These are phyloP conservation scores for Crithidia bombi DNA, from an alignment of 208 protist species.

Conservation along the genomic window DNA sequence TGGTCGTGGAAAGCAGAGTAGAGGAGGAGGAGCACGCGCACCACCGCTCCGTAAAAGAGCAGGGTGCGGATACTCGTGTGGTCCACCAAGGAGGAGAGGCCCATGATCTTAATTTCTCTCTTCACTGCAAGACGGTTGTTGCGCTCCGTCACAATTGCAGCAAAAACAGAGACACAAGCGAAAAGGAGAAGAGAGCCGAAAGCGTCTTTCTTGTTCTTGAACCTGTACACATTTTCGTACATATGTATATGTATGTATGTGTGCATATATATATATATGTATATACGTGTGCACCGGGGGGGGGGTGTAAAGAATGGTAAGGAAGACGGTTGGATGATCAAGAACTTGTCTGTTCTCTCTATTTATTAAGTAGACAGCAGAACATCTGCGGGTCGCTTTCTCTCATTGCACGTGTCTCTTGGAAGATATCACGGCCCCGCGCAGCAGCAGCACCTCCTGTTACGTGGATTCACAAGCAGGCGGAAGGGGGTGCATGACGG, in stretches of 20 bases:
- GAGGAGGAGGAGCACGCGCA: constrained; percentile 70
- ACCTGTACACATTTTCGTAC: background rate
- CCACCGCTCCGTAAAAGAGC: constrained; percentile 41
- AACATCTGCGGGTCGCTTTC: too few relatives aligned
- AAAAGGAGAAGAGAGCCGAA: background rate
- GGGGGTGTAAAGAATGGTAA: too few relatives aligned
- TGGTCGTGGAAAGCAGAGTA: constrained; percentile 87
- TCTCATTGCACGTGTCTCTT: too few relatives aligned
- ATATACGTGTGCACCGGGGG: background rate
- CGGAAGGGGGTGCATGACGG: too few relatives aligned
- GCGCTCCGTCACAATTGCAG: background rate
- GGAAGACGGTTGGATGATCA: too few relatives aligned
- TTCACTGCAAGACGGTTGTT: background rate
- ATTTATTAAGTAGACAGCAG: too few relatives aligned
- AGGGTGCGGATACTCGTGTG: constrained; percentile 41
- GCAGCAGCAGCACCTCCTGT: too few relatives aligned
- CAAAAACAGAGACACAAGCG: background rate
- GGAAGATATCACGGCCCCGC: too few relatives aligned
- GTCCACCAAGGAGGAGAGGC: constrained; percentile 23
- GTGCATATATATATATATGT: background rate
- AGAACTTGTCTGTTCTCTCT: too few relatives aligned
- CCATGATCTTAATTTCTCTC: constrained; percentile 8
- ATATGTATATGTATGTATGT: background rate
- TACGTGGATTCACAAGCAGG: too few relatives aligned
- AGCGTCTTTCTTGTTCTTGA: background rate